Base-by-base conservation (phyloP, 1,284 basidiomycete genomes). In the Trichosporon asahii region DNA sequence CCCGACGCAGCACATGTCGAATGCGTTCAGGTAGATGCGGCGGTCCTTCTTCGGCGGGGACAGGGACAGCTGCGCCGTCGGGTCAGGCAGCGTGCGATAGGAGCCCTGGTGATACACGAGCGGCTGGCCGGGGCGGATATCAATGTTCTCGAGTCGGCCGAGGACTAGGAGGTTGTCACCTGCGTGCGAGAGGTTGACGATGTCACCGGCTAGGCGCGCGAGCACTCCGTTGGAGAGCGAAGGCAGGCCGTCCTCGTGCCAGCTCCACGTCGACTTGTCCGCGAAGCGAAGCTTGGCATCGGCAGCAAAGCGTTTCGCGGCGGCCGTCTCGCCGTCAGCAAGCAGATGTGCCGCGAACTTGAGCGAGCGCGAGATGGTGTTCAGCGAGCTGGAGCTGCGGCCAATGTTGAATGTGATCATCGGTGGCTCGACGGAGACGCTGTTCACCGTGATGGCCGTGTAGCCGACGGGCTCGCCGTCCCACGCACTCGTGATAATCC, bases 321-420 rank as follows among this genome's bases (percentile, higher is more conserved):
- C n/a, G 12, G 46, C 46, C 6, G 64, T 57, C 25, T 64, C 63
- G 11, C 60, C 68, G 15, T 72, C 66, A 15, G 25, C 61, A 6
- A 72, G 68, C 35, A 69, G 70, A 46, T 72, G 70, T 2, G 63
- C 70, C 1, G 70, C 68, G 18, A 72, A 69, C 23, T 64, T 53
- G 9, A 72, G 63, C 2, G 70, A 72, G n/a, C 70, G 70, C 8
- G 53, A 65, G n/a, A 72, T 44, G 3, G 68, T 65, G 55, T 55
- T 40, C 15, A 72, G 70, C 23, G 40, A 53, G 44, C 55, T 63
- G 0, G 63, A 65, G 61, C 25, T 67, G 40, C 70, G 68, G 11
- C 70, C 70, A 27, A 72, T 25, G 57, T 72, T 72, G 68, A 72
- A 72, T 31, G 63, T 69, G 57, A 72, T 69, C 70, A 72, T 72